Percentiles rank a stretch among this genome's conserved stretches.
phyloP scores from a whole-genome alignment of 202 grass and related monocot species.

The Digitaria exilis region DNA sequence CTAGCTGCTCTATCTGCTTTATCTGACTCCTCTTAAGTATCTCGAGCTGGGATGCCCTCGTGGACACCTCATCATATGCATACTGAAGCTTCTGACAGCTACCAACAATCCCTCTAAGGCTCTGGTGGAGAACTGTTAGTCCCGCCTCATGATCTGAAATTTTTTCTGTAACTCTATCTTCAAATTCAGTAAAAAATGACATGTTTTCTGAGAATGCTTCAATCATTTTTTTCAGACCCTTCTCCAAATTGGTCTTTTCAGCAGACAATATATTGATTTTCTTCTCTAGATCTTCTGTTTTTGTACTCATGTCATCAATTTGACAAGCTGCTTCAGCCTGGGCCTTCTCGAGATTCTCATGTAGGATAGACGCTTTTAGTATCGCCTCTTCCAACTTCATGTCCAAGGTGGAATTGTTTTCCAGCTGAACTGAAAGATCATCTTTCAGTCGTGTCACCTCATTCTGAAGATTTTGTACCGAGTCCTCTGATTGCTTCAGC shows the following conservation, averaged over 20 bases:
- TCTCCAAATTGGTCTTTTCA: constrained; percentile 56
- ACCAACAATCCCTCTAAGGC: constrained; percentile 34
- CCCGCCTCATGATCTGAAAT: constrained; percentile 49
- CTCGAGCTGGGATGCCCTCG: constrained; percentile 49
- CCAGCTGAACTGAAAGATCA: constrained; percentile 47
- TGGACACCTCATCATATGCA: constrained; percentile 49
- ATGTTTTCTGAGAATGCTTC: constrained; percentile 44
- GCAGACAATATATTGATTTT: constrained; percentile 45
- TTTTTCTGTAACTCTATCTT: constrained; percentile 56
- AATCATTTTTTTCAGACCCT: constrained; percentile 57
- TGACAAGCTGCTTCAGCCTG: constrained; percentile 44
- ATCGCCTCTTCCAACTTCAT: constrained; percentile 52
- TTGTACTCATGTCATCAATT: constrained; percentile 46
- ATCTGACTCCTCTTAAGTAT: constrained; percentile 50
- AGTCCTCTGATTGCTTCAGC: constrained; percentile 42
- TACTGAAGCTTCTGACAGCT: constrained; percentile 55
- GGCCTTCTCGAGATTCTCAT: constrained; percentile 44
- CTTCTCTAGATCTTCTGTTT: constrained; percentile 43
- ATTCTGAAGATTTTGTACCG: constrained; percentile 44
- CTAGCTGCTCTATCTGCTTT: constrained; percentile 45
- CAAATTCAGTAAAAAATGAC: constrained; percentile 49
- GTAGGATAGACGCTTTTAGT: constrained; percentile 50
- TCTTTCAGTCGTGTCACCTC: constrained; percentile 34
- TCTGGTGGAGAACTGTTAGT: constrained; percentile 40
- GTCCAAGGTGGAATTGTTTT: constrained; percentile 46